Evolutionary conservation across 1,284 basidiomycete species (phyloP), one percentile per base, ranked within the genome.

Genomic region (Termitomyces sp.): DNA sequence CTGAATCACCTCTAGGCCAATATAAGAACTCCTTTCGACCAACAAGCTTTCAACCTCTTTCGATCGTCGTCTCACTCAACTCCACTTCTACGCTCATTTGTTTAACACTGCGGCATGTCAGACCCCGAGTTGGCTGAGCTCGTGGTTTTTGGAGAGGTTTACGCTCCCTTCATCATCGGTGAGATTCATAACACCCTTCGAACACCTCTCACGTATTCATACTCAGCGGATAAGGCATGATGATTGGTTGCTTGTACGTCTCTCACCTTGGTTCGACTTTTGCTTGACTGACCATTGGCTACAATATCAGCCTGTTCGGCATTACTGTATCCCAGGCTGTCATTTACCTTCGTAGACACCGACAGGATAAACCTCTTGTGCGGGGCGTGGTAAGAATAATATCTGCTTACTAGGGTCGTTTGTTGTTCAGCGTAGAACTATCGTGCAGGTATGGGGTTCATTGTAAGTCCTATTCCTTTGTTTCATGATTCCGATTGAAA

Each of bases 241-340:
- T 54, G 52, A 54, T 54, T 35, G 52, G 52, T 16, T 54, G 52
- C 21, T 54, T 49, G 52, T 54, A 35, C 3, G 52, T 41, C n/a
- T 7, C 21, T 6, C 3, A n/a, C 18, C 16, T 14, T 28, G 5
- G 13, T 7, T 24, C 1, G 14, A 5, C 2, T 14, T 24, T 3
- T 37, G 2, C 10, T 8, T 10, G 9, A 38, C 35, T 38, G 30
- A 43, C 14, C 3, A 13, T 38, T 7, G 19, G 10, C 16, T 2
- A n/a, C n/a, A 2, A 3, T 3, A 30, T 38, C 34, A 54, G 52
- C 31, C 26, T 54, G 43, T 54, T 54, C 30, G 52, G 52, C 1
- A 49, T 54, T n/a, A 54, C 52, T 10, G 38, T 48, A 8, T 54
- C 52, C 6, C 52, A 54, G 34, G 52, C 47, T 9, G 31, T 49